Conservation (phyloP, 1,284 basidiomycete species). For the Melampsora larici-populina region DNA sequence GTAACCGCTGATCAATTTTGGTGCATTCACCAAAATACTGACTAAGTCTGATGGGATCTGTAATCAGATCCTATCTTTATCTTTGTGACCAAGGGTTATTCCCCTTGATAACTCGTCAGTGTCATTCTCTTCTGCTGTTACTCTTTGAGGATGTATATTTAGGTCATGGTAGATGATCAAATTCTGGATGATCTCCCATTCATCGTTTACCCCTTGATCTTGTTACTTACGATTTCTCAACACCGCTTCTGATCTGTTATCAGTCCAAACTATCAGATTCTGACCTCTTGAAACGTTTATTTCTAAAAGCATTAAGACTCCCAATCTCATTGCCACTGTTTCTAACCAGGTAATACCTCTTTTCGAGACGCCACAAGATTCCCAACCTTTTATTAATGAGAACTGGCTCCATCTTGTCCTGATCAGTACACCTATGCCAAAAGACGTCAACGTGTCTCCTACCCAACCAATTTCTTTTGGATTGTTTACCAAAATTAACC, state of each 20-base stretch:
- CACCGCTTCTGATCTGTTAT: conserved; percentile 12
- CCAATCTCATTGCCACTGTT: too few relatives aligned
- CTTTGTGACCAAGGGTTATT: not conserved
- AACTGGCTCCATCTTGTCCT: not conserved
- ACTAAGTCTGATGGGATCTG: not conserved
- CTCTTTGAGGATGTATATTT: not conserved
- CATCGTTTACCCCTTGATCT: not conserved
- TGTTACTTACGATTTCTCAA: conserved; percentile 2
- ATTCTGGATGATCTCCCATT: conserved; percentile 7
- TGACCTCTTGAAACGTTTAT: not conserved
- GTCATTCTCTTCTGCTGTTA: not conserved
- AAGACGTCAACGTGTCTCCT: conserved; percentile 11
- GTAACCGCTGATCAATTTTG: too few relatives aligned
- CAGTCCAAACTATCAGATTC: not conserved
- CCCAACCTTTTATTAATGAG: not conserved
- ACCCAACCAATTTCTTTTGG: not conserved
- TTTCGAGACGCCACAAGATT: too few relatives aligned
- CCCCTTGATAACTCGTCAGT: conserved; percentile 5
- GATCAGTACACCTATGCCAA: not conserved
- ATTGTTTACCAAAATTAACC: not conserved
- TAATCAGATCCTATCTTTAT: not conserved
- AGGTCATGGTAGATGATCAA: not conserved
- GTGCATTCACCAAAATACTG: too few relatives aligned
- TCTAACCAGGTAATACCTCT: not conserved
- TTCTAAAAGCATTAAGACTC: not conserved